These are phyloP conservation scores for Xenoacremonium recifei DNA, from an alignment of 2,329 filamentous ascomycete species.

Conservation along the genomic window DNA sequence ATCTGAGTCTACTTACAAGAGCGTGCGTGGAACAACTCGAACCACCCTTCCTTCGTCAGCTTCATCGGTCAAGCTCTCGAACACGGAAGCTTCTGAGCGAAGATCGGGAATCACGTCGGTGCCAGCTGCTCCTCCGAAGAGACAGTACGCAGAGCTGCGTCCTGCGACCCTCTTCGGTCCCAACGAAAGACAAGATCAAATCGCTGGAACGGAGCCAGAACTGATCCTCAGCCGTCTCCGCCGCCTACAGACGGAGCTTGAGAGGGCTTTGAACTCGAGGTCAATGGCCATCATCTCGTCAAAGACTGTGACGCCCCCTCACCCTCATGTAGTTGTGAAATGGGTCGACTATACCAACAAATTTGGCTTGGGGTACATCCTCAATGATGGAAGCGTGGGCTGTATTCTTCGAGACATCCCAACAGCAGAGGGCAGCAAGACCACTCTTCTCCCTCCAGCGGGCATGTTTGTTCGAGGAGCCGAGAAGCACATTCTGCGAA, in stretches of 20 bases:
- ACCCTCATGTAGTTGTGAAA: slow-evolving; percentile 68
- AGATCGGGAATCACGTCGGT: slow-evolving; percentile 10
- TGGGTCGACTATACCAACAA: slow-evolving; percentile 91
- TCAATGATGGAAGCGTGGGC: slow-evolving; percentile 78
- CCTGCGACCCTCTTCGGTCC: slow-evolving; percentile 55
- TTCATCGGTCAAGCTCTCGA: slow-evolving; percentile 29
- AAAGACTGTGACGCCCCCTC: slow-evolving; percentile 51
- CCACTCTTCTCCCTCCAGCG: slow-evolving; percentile 61
- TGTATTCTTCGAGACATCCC: slow-evolving; percentile 62
- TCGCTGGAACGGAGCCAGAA: slow-evolving; percentile 57
- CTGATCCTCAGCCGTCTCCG: slow-evolving; percentile 54
- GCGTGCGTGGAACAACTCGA: slow-evolving; percentile 26
- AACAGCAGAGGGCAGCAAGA: slow-evolving; percentile 47
- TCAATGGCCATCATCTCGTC: slow-evolving; percentile 60
- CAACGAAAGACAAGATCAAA: slow-evolving; percentile 46
- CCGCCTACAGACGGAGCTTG: slow-evolving; percentile 58
- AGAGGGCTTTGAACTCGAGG: slow-evolving; percentile 61
- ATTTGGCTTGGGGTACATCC: slow-evolving; percentile 79
- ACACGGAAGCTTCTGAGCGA: slow-evolving; percentile 25
- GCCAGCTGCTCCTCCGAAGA: slow-evolving; percentile 20
- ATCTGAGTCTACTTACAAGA: slow-evolving; percentile 23
- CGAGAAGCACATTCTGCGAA: slow-evolving; percentile 66
- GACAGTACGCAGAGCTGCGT: slow-evolving; percentile 30
- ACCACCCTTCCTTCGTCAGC: slow-evolving; percentile 26
- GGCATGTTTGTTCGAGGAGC: slow-evolving; percentile 71